These are phyloP conservation scores for Domatiomyces globalis DNA, from an alignment of 2,329 filamentous ascomycete genomes.

Conservation along the genomic window DNA sequence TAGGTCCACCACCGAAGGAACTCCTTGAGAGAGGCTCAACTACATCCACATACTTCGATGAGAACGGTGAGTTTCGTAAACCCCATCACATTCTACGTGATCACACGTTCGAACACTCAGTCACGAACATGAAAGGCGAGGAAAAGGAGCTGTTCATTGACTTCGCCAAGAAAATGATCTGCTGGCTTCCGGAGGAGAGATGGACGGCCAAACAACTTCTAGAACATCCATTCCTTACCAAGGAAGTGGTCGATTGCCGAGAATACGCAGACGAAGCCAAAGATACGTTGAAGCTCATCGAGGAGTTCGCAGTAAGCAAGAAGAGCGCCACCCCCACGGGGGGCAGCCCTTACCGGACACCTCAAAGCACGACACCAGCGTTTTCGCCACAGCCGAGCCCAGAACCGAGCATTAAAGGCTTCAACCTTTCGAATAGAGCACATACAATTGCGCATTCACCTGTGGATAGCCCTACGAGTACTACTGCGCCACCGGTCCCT, in stretches of 20 bases:
- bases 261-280: background rate
- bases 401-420: background rate
- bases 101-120: constrained; percentile 9
- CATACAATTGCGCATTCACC: background rate
- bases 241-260: background rate
- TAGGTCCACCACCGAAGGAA: constrained; percentile 27
- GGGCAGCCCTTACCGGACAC: background rate
- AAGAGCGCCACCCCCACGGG: background rate
- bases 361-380: background rate
- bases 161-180: constrained; percentile 24
- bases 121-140: constrained; percentile 17
- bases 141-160: constrained; percentile 23
- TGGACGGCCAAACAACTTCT: constrained; percentile 25
- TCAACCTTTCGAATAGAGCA: background rate
- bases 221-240: constrained; percentile 24
- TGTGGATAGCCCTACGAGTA: background rate
- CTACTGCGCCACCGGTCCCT: background rate
- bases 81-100: constrained; percentile 12
- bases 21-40: constrained; percentile 23
- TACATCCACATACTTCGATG: constrained; percentile 20
- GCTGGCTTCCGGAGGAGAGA: constrained; percentile 24
- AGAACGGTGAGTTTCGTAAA: constrained; percentile 12
- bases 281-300: background rate
- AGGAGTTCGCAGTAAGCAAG: background rate
- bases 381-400: background rate